Evolutionary conservation across 2,329 filamentous ascomycete species (phyloP), one percentile per base, ranked within the genome.

Genomic region (Xylariaceae sp.): DNA sequence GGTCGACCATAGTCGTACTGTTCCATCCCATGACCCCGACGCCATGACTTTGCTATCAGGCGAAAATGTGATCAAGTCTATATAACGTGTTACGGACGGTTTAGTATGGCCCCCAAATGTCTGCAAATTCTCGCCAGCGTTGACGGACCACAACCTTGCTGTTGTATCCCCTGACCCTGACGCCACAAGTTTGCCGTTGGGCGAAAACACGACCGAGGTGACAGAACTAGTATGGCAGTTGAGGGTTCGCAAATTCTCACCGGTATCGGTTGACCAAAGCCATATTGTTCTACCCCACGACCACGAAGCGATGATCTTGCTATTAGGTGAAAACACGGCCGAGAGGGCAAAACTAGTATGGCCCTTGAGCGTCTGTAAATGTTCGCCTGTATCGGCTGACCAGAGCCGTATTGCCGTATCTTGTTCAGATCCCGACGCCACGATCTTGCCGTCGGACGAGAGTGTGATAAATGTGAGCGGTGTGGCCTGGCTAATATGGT

Each of bases 381-480:
- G 2, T 22, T 39, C 10, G 19, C 47, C 51, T 4, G 51, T 50
- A 19, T n/a, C 18, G 7, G 32, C n/a, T 2, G 41, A 47, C 51
- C 54, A 54, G 19, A 57, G 29, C 6, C 30, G 29, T 15, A 51
- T 37, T 15, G 37, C 54, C 15, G 21, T 16, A 18, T 56, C 54
- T 4, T 32, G 4, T 7, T n/a, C n/a, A n/a, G 54, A 56, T 1
- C 49, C 57, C 19, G 59, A 60, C 29, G 52, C 57, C 15, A 63
- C 34, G 8, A 49, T 13, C n/a, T 22, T 26, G 3, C 43, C 37
- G 36, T 60, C 49, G 5, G 53, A 53, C n/a, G 61, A 61, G 48
- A 40, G 9, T 18, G n/a, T 7, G 36, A 39, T 5, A 5, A 7
- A 16, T 39, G 36, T 13, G 5, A 16, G 10, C 12, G 4, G n/a